Base-by-base conservation (phyloP, 2,329 filamentous ascomycete genomes). In the Fragosphaeria purpurea region DNA sequence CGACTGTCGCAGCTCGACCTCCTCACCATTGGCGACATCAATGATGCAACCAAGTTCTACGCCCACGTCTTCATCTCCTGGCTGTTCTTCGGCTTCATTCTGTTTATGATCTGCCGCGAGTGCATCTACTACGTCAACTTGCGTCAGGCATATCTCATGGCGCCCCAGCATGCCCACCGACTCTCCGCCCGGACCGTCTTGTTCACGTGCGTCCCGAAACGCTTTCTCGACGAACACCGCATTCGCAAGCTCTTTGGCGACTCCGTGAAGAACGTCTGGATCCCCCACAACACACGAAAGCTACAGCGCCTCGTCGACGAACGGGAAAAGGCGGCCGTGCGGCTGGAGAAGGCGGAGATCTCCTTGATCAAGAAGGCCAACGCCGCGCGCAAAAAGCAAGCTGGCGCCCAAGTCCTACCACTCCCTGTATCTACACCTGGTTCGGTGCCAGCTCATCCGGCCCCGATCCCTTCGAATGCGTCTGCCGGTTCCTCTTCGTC, bases 81-180 rank as follows among this genome's bases (percentile, higher is more conserved):
- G 78, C 67, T 88, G 48, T 95, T 90, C 63, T 88, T 95, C 59
- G 75, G 80, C 51, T 96, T 97, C 64, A 76, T 98, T 53, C 83
- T 96, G 66, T 91, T 88, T 67, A 87, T 88, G 61, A 81, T 98
- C 50, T 88, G 88, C 34, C 82, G 93, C 55, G 93, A 98, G 67
- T 83, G 83, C 62, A 84, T 98, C 60, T 97, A 85, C 76, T 95
- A 89, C 67, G 87, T 96, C 70, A 95, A 95, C 60, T 70, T 97
- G 48, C 86, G 91, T 56, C 93, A 97, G 69, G 91, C 91, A 1
- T 97, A 94, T 70, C 80, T 90, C n/a, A 75, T 95, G 51, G 87
- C 88, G 2, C 88, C 87, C 1, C 74, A 86, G 47, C 91, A 95
- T 62, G 79, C 88, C 33, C 85, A 83, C 58, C 85, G 90, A 13